Base-by-base conservation (phyloP, 2,329 filamentous ascomycete species). In the Colletotrichum euphorbiae region DNA sequence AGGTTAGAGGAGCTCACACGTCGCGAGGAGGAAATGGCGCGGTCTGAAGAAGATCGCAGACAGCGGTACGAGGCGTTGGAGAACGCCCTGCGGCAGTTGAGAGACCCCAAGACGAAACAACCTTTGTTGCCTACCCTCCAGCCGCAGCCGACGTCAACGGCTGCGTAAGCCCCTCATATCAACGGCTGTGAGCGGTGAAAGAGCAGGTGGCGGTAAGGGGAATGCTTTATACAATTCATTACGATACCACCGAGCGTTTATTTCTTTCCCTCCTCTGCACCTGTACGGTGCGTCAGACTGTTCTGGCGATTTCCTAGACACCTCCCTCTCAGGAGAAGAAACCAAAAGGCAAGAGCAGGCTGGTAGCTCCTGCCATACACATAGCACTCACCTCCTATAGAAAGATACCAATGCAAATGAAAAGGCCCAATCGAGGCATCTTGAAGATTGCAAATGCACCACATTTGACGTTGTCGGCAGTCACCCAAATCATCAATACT, bases 41-140 rank as follows among this genome's bases (percentile, higher is more conserved):
- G 57, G 21, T 75, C 74, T 13, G 82, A 85, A 66, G 79, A 82
- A 69, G 82, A 82, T 69, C 83, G 80, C 66, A 77, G 76, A 31
- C 80, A 82, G 67, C 80, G 87, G 28, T 81, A 89, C 42, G 77
- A 84, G 56, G 77, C 81, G 58, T 75, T 91, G 57, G 87, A 90
- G 75, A 82, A 85, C 52, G 83, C 85, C 13, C 73, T 89, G 60
- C 79, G 83, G 70, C 77, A 77, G 5, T 78, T 86, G 71, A 84
- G 82, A 71, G 85, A 89, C 50, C 85, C 86, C 21, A 88, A 85
- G 77, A 87, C 85, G 42, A 87, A 88, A 71, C 79, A 82, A 73
- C 85, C 86, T 2, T 72, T 89, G 50, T 73, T 88, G 24, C 81
- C 84, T 31, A 77, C 74, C 17, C 62, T 79, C 56, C 78, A 79